phyloP scores from a whole-genome alignment of 257 asterid species.

The Orobanche coerulescens region DNA sequence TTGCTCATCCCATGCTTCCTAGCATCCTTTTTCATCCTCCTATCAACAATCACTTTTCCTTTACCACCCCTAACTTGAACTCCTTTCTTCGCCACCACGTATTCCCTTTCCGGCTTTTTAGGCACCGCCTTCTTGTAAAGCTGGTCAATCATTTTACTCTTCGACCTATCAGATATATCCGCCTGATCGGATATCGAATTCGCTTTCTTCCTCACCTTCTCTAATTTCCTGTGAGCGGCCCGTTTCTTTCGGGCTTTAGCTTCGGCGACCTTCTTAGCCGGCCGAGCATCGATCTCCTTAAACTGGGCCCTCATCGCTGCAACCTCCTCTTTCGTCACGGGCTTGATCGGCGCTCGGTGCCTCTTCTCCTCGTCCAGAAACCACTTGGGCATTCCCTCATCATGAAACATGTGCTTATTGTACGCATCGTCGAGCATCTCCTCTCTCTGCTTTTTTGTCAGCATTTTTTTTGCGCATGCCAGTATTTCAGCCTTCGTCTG shows the following conservation, averaged over 20 bases:
- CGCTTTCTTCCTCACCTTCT: slow-evolving; percentile 81
- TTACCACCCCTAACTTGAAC: slow-evolving; percentile 76
- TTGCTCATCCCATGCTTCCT: slow-evolving; percentile 51
- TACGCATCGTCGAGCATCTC: slow-evolving; percentile 81
- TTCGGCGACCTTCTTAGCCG: slow-evolving; percentile 91
- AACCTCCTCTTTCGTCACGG: slow-evolving; percentile 75
- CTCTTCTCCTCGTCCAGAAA: slow-evolving; percentile 68
- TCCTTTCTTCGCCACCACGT: slow-evolving; percentile 91
- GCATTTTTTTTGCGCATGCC: slow-evolving; percentile 80
- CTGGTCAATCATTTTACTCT: slow-evolving; percentile 74
- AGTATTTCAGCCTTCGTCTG: slow-evolving; percentile 72
- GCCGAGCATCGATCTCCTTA: slow-evolving; percentile 80
- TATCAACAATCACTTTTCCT: slow-evolving; percentile 87
- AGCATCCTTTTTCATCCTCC: slow-evolving; percentile 75
- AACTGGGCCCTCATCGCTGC: slow-evolving; percentile 79
- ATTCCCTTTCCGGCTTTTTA: slow-evolving; percentile 58
- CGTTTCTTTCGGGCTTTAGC: slow-evolving; percentile 91
- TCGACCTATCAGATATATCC: slow-evolving; percentile 68
- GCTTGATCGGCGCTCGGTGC: slow-evolving; percentile 67
- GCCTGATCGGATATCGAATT: slow-evolving; percentile 75
- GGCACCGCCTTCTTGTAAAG: slow-evolving; percentile 68
- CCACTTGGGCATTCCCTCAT: slow-evolving; percentile 78
- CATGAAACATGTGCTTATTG: slow-evolving; percentile 69
- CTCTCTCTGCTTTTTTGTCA: slow-evolving; percentile 75
- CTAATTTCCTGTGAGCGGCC: slow-evolving; percentile 50